Conservation (phyloP, 31 red algal species). For the Odonthalia washingtoniensis region DNA sequence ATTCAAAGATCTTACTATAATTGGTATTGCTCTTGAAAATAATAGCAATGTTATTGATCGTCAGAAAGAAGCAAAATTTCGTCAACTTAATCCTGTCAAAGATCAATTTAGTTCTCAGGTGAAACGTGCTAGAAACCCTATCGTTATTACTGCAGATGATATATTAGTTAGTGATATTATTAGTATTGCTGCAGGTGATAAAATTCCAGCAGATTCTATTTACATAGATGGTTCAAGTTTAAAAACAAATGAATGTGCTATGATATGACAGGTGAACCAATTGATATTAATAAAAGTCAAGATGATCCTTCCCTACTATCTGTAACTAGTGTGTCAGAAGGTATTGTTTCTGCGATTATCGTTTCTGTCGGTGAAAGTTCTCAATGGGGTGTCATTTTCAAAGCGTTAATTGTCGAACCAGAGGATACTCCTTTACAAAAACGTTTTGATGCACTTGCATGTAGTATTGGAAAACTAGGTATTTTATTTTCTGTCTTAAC, state of each 20-base stretch:
- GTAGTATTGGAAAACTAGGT: conserved; percentile 87
- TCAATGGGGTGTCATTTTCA: conserved; percentile 88
- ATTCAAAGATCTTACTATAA: conserved; percentile 80
- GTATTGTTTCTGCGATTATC: conserved; percentile 72
- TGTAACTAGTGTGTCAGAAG: conserved; percentile 86
- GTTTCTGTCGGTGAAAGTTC: conserved; percentile 84
- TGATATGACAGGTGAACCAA: conserved; percentile 96
- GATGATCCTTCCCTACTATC: conserved; percentile 89
- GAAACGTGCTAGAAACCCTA: conserved; percentile 55
- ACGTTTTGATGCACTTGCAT: conserved; percentile 80
- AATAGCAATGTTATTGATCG: conserved; percentile 76
- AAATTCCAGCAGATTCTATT: conserved; percentile 84
- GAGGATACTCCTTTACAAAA: conserved; percentile 81
- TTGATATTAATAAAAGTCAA: conserved; percentile 73
- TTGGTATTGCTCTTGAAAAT: conserved; percentile 64
- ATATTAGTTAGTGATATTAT: conserved; percentile 91
- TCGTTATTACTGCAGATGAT: conserved; percentile 56
- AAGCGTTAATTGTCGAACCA: conserved; percentile 81
- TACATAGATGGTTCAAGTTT: conserved; percentile 65
- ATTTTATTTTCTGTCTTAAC: conserved; percentile 73
- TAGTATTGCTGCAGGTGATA: conserved; percentile 86
- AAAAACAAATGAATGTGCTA: conserved; percentile 89
- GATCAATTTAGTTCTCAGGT: conserved; percentile 86
- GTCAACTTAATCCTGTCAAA: conserved; percentile 88
- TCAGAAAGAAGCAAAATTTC: conserved; percentile 82